Evolutionary conservation across 305 asterid species (phyloP).

Genomic region (Solanum hybrid): DNA sequence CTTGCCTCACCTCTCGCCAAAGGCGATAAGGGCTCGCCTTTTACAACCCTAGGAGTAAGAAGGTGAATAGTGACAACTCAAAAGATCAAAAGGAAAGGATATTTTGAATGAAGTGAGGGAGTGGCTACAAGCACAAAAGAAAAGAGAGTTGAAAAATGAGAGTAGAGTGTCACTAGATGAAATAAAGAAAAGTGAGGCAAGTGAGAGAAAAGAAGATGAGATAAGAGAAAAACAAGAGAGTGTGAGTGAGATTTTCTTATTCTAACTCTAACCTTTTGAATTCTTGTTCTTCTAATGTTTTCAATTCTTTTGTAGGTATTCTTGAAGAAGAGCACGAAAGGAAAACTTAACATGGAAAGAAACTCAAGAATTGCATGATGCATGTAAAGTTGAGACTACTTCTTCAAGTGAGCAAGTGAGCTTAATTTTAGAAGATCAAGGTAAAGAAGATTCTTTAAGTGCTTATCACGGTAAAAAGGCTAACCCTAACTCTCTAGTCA

Average conservation of each 20-base stretch:
- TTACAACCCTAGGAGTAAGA: neutral
- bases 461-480: neutral
- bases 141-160: neutral
- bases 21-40: neutral
- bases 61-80: neutral
- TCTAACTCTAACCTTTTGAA: neutral
- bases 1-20: neutral
- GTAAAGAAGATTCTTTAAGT: neutral
- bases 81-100: neutral
- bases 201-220: neutral
- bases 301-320: neutral
- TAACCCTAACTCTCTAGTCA: neutral
- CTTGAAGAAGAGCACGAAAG: neutral
- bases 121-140: neutral
- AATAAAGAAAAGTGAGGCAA: neutral
- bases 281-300: neutral
- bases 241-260: neutral
- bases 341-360: neutral
- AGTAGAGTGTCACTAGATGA: neutral
- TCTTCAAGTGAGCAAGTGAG: neutral
- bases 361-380: neutral
- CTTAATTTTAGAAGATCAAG: neutral
- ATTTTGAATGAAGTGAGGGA: neutral
- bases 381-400: neutral
- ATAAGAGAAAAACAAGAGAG: neutral